Percentiles rank a stretch among this genome's conserved stretches.
Conservation (phyloP, 2,329 filamentous ascomycete genomes). For the Neopestalotiopsis clavispora region DNA sequence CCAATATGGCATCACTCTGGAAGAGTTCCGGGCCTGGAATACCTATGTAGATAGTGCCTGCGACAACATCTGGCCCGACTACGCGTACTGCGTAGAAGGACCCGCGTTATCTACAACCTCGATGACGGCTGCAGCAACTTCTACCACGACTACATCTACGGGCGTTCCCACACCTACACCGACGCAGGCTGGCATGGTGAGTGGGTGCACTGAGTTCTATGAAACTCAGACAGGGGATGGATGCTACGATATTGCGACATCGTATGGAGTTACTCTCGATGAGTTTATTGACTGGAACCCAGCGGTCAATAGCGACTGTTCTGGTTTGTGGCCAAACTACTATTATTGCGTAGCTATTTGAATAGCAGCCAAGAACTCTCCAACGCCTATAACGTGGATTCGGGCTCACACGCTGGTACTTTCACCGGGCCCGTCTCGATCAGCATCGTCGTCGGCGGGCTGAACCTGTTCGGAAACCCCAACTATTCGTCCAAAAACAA, state of each 20-base stretch:
- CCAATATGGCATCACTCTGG: background rate
- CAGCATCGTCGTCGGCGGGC: too few species aligned
- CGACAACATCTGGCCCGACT: background rate
- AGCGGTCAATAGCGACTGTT: too few species aligned
- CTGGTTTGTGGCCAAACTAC: too few species aligned
- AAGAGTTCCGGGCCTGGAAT: background rate
- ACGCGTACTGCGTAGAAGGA: background rate
- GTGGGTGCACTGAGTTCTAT: background rate
- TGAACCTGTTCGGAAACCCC: too few species aligned
- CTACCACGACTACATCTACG: background rate
- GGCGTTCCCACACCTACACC: background rate
- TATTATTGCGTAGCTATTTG: too few species aligned
- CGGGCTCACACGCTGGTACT: too few species aligned
- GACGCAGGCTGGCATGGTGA: background rate
- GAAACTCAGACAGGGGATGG: background rate
- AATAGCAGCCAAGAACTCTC: too few species aligned
- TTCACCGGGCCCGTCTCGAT: too few species aligned
- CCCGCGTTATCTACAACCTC: background rate
- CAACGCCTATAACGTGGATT: too few species aligned
- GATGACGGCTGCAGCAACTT: too few species aligned
- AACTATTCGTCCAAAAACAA: too few species aligned
- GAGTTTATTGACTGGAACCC: background rate
- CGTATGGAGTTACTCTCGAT: background rate
- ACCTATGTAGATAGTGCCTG: background rate
- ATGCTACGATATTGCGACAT: background rate